phyloP scores from a whole-genome alignment of 352 stramenopile species.

The Pythium aquatile region DNA sequence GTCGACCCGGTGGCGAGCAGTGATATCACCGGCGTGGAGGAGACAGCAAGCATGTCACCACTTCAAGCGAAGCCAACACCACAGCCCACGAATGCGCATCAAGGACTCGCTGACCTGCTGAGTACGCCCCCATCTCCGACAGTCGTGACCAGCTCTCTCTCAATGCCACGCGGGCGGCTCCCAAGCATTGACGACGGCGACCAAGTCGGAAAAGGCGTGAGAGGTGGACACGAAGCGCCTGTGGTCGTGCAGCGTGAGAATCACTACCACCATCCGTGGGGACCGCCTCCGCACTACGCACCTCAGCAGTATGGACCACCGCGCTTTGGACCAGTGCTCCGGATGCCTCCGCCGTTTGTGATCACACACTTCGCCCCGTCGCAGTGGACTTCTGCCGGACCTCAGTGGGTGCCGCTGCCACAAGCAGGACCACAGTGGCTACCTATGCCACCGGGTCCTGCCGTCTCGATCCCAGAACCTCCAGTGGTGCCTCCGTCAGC shows the following conservation, averaged over 20 bases:
- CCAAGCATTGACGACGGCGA: not conserved
- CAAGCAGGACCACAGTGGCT: not conserved
- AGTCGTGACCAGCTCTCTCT: not conserved
- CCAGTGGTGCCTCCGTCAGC: not conserved
- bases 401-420: not conserved
- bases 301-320: not conserved
- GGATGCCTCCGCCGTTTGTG: not conserved
- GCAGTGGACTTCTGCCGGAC: not conserved
- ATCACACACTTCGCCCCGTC: not conserved
- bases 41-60: not conserved
- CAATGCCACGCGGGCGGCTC: not conserved
- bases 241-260: not conserved
- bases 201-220: not conserved
- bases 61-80: not conserved
- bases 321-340: not conserved
- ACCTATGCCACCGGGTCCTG: not conserved
- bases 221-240: not conserved
- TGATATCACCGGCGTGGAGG: not conserved
- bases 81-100: not conserved
- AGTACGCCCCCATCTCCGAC: not conserved
- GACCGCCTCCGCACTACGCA: not conserved
- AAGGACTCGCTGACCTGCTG: not conserved
- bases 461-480: not conserved
- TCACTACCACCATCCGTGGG: not conserved
- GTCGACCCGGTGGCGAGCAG: not conserved